Conservation (phyloP, 2,329 filamentous ascomycete species). For the Juglanconis juglandina region DNA sequence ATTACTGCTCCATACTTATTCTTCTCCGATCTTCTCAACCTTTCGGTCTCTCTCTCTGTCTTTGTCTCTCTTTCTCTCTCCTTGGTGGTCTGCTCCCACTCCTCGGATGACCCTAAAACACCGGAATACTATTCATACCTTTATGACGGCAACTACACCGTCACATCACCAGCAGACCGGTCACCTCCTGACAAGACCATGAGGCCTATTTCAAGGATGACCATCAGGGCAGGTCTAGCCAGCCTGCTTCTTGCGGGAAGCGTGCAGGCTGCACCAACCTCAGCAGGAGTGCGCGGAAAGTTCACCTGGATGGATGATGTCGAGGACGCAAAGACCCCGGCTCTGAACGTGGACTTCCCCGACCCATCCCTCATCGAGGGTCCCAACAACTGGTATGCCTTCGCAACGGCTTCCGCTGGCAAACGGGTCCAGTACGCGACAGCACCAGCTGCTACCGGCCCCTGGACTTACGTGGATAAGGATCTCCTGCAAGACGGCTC, state of each 20-base stretch:
- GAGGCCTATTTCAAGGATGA: not conserved
- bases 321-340: not conserved
- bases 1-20: not conserved
- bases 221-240: not conserved
- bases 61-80: not conserved
- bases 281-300: not conserved
- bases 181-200: not conserved
- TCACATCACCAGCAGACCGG: not conserved
- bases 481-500: constrained; percentile 50
- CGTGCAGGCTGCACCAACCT: constrained; percentile 5
- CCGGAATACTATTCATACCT: not conserved
- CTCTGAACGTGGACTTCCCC: constrained; percentile 42
- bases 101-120: too few species aligned
- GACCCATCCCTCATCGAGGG: constrained; percentile 51
- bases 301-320: constrained; percentile 1
- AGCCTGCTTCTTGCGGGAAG: constrained; percentile 4
- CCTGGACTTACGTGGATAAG: constrained; percentile 45
- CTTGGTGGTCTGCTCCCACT: not conserved
- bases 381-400: constrained; percentile 53
- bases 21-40: not conserved
- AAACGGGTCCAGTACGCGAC: constrained; percentile 52
- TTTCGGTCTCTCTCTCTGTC: not conserved
- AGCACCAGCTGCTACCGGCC: constrained; percentile 43
- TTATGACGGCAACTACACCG: not conserved
- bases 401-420: constrained; percentile 50